phyloP scores from a whole-genome alignment of 768 basidiomycete genomes.

The Agrocybe pediades region DNA sequence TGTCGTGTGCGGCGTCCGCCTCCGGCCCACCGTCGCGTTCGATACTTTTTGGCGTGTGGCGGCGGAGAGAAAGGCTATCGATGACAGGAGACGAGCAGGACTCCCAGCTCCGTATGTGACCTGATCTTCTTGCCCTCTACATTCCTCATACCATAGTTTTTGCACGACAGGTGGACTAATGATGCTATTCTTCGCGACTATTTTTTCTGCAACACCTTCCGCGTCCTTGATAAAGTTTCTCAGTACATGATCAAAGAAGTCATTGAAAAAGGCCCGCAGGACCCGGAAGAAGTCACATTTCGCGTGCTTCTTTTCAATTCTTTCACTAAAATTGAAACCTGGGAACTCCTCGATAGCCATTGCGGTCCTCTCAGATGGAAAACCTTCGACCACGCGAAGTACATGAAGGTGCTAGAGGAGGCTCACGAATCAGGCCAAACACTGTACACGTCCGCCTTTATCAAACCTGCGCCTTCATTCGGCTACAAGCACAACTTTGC shows the following conservation, averaged over 20 bases:
- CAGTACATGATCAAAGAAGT: conserved; percentile 73
- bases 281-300: conserved; percentile 64
- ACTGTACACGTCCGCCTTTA: conserved; percentile 75
- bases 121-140: conserved; percentile 4
- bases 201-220: conserved; percentile 75
- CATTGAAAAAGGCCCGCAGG: conserved; percentile 66
- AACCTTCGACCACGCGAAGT: conserved; percentile 52
- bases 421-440: conserved; percentile 36
- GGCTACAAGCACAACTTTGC: conserved; percentile 46
- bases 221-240: conserved; percentile 68
- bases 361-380: conserved; percentile 66
- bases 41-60: conserved; percentile 64
- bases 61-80: conserved; percentile 58
- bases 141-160: conserved; percentile 3
- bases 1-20: conserved; percentile 37
- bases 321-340: conserved; percentile 74
- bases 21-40: conserved; percentile 52
- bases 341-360: conserved; percentile 54
- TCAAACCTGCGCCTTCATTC: conserved; percentile 67
- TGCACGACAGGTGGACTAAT: conserved; percentile 59
- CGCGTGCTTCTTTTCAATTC: conserved; percentile 71
- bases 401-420: conserved; percentile 50
- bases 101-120: conserved; percentile 49
- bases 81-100: conserved; percentile 54
- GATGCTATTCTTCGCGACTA: conserved; percentile 57